Percentiles rank a stretch among this genome's conserved stretches.
These are phyloP conservation scores for Ascochyta koolunga DNA, from an alignment of 2,329 filamentous ascomycete genomes.

Conservation along the genomic window DNA sequence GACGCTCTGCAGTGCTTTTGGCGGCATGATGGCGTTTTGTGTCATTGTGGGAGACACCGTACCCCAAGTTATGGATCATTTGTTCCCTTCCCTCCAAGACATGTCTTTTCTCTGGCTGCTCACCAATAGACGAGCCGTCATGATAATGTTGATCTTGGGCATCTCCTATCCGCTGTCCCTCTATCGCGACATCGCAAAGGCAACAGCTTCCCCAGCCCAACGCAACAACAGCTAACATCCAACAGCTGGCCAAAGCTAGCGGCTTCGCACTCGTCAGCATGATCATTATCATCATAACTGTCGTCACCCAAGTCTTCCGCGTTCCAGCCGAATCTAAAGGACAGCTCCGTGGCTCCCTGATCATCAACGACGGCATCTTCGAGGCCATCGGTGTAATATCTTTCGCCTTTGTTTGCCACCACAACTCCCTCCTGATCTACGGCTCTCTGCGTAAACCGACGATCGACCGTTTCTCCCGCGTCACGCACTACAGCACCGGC, in stretches of 20 bases:
- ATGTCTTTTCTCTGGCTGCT: conserved; percentile 82
- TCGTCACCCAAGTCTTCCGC: conserved; percentile 80
- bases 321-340: conserved; percentile 76
- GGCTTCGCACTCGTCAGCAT: conserved; percentile 93
- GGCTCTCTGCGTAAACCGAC: conserved; percentile 93
- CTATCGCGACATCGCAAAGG: conserved; percentile 95
- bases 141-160: conserved; percentile 83
- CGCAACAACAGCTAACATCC: conserved; percentile 39
- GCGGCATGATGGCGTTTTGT: conserved; percentile 97
- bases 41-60: conserved; percentile 98
- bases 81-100: conserved; percentile 76
- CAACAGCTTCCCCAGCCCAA: conserved; percentile 13
- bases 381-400: conserved; percentile 98
- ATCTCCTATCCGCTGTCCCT: conserved; percentile 90
- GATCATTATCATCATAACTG: conserved; percentile 84
- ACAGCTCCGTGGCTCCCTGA: conserved; percentile 68
- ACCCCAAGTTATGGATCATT: conserved; percentile 80
- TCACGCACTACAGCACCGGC: conserved; percentile 91
- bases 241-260: conserved; percentile 90
- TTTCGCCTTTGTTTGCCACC: conserved; percentile 82
- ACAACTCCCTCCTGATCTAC: conserved; percentile 97
- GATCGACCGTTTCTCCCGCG: conserved; percentile 88
- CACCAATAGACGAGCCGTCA: conserved; percentile 80
- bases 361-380: conserved; percentile 89
- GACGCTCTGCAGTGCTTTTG: conserved; percentile 71